phyloP scores from a whole-genome alignment of 148 eudicot genomes.

The Suaeda aralocaspica region DNA sequence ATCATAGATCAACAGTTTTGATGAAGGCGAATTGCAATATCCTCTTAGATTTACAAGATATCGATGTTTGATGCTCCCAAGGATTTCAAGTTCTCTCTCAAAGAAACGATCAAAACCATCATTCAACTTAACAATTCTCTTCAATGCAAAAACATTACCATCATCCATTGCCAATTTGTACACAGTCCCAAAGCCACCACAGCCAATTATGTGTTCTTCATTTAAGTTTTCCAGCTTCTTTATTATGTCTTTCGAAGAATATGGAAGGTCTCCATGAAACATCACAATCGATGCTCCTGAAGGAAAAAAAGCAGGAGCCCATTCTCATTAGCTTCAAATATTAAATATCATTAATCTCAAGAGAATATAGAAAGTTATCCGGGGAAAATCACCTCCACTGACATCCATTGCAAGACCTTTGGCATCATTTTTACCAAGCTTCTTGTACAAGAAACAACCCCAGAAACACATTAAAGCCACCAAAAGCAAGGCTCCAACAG shows the following conservation, averaged over 20 bases:
- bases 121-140: conserved; percentile 76
- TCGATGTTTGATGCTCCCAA: conserved; percentile 95
- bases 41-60: conserved; percentile 96
- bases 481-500: conserved; percentile 88
- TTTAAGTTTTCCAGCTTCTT: conserved; percentile 78
- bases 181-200: conserved; percentile 96
- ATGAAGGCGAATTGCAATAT: conserved; percentile 90
- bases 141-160: conserved; percentile 84
- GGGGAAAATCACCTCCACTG: conserved; percentile 57
- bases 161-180: conserved; percentile 97
- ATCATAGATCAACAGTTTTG: conserved; percentile 88
- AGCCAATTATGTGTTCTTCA: conserved; percentile 89
- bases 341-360: background rate
- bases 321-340: background rate
- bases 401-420: conserved; percentile 81
- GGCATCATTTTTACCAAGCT: conserved; percentile 78
- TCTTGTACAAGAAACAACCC: conserved; percentile 96
- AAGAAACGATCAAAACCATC: conserved; percentile 95
- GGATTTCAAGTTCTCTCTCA: conserved; percentile 96
- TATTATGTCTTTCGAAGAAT: conserved; percentile 83
- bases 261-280: conserved; percentile 99
- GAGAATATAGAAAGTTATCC: conserved; percentile 4
- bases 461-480: conserved; percentile 99
- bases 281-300: conserved; percentile 95
- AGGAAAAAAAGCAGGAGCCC: conserved; percentile 22